Percentiles rank a stretch among this genome's conserved stretches.
Conservation (phyloP, 495 filamentous ascomycete genomes). For the Tuber magnatum region DNA sequence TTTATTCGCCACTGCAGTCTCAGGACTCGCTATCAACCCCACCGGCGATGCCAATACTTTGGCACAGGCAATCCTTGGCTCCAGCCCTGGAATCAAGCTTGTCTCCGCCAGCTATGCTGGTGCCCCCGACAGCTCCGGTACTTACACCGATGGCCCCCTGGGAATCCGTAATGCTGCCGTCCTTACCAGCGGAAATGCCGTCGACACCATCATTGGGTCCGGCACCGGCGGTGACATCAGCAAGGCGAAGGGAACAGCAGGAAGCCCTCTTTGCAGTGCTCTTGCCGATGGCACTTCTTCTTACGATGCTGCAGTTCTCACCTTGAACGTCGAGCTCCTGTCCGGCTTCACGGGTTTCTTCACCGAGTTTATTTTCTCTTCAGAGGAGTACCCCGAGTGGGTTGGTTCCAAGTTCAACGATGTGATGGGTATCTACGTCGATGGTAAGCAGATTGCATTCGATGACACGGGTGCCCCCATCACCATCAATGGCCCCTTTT, state of each 20-base stretch:
- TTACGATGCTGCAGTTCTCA: slow-evolving; percentile 31
- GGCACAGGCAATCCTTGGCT: slow-evolving; percentile 31
- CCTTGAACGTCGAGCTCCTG: slow-evolving; percentile 26
- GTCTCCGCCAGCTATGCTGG: slow-evolving; percentile 30
- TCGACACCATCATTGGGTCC: slow-evolving; percentile 18
- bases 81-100: slow-evolving; percentile 24
- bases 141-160: slow-evolving; percentile 28
- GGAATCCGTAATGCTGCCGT: slow-evolving; percentile 31
- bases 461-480: slow-evolving; percentile 19
- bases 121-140: slow-evolving; percentile 16
- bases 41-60: slow-evolving; percentile 28
- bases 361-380: slow-evolving; percentile 31
- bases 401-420: slow-evolving; percentile 32
- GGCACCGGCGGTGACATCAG: background rate
- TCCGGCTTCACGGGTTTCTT: slow-evolving; percentile 18
- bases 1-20: slow-evolving; percentile 30
- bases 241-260: slow-evolving; percentile 3
- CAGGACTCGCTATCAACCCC: slow-evolving; percentile 27
- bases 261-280: slow-evolving; percentile 16
- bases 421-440: slow-evolving; percentile 34
- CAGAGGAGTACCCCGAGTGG: slow-evolving; percentile 36
- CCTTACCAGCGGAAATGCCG: slow-evolving; percentile 29
- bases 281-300: slow-evolving; percentile 16
- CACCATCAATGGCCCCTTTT: slow-evolving; percentile 27
- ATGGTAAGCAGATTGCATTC: slow-evolving; percentile 29